Evolutionary conservation across 1,284 basidiomycete species (phyloP).

Genomic region (Cutaneotrichosporon curvatum): DNA sequence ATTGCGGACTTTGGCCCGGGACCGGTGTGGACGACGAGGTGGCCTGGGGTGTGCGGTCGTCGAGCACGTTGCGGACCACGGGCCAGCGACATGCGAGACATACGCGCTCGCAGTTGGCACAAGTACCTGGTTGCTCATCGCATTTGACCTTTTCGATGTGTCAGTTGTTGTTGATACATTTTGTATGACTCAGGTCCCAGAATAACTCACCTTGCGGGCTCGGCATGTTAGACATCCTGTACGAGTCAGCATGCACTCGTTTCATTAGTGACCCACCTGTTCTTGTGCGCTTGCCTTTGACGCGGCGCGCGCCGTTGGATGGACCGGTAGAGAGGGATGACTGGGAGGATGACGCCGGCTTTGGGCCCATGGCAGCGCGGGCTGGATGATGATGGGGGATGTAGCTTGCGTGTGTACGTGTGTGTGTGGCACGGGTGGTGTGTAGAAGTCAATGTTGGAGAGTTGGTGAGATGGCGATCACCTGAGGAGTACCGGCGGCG

Average conservation of each 20-base stretch:
- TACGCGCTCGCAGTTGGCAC: conserved; percentile 21
- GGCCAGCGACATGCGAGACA: conserved; percentile 19
- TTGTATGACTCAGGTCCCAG: no score
- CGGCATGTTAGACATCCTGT: conserved; percentile 20
- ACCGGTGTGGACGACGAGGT: not conserved
- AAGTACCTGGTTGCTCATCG: conserved; percentile 19
- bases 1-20: not conserved
- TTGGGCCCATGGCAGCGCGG: conserved; percentile 1
- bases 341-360: not conserved
- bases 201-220: conserved; percentile 17
- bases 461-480: no score
- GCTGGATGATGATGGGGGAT: no score
- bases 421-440: not conserved
- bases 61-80: conserved; percentile 13
- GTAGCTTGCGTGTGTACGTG: not conserved
- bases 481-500: no score
- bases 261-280: conserved; percentile 7
- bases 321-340: not conserved
- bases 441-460: no score
- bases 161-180: no score
- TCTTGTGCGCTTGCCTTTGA: conserved; percentile 17
- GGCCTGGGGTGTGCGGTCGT: conserved; percentile 3
- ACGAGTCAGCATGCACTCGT: not conserved
- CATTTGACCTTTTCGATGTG: conserved; percentile 18
- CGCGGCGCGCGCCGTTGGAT: conserved; percentile 2